These are phyloP conservation scores for Berberis vulgaris DNA, from an alignment of 164 flowering plant genomes.

Conservation along the genomic window DNA sequence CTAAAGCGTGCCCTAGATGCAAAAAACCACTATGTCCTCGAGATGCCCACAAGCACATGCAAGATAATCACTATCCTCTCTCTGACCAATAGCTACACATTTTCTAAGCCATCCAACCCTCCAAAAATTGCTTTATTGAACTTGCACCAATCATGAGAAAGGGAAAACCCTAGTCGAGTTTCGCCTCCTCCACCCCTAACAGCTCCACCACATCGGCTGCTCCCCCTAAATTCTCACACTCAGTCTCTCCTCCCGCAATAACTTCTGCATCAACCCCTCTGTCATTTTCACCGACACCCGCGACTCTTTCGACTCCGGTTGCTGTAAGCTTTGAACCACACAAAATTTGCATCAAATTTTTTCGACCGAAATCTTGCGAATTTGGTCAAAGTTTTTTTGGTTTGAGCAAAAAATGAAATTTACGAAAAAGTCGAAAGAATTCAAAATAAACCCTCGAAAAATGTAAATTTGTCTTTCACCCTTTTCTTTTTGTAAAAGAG, in stretches of 20 bases:
- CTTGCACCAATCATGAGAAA: constrained; percentile 99
- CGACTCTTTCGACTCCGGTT: constrained; percentile 91
- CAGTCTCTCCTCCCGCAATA: constrained; percentile 89
- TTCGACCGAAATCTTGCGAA: too few species aligned
- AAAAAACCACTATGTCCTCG: constrained; percentile 82
- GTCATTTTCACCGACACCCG: constrained; percentile 64
- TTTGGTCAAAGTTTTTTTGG: too few species aligned
- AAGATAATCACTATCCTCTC: constrained; percentile 94
- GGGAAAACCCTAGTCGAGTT: constrained; percentile 96
- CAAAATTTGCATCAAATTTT: too few species aligned
- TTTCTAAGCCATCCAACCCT: constrained; percentile 55
- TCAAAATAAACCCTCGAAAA: too few species aligned
- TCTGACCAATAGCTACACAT: constrained; percentile 68
- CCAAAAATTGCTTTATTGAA: constrained; percentile 84
- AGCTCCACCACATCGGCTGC: constrained; percentile 44
- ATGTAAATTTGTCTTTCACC: too few species aligned
- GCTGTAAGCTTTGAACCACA: constrained; percentile 40
- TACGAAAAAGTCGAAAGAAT: too few species aligned
- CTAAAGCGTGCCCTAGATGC: constrained; percentile 93
- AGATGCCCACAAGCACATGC: constrained; percentile 99
- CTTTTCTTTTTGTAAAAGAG: too few species aligned
- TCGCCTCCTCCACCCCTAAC: constrained; percentile 56
- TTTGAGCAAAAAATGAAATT: too few species aligned
- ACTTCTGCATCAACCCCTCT: constrained; percentile 67
- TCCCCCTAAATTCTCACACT: constrained; percentile 60